Percentiles rank a stretch among this genome's conserved stretches.
Conservation (phyloP, 2,329 filamentous ascomycete species). For the Ophiostoma sp. region DNA sequence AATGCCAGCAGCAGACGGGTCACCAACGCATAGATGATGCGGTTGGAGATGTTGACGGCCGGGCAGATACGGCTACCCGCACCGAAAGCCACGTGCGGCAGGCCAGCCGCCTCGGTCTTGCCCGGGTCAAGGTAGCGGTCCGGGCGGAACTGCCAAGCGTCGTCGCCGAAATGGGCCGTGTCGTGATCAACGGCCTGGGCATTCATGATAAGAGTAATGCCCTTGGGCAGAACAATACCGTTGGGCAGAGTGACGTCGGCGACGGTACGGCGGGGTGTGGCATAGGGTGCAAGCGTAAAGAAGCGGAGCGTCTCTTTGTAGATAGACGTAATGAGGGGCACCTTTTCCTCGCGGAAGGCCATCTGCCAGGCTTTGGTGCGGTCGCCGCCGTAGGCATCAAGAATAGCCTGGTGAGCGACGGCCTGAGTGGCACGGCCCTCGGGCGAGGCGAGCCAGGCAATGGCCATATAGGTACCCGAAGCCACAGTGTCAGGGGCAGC, state of each 20-base stretch:
- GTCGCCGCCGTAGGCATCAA: conserved; percentile 12
- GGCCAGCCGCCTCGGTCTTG: conserved; percentile 3
- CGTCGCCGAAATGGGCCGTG: conserved; percentile 6
- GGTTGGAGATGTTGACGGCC: conserved; percentile 19
- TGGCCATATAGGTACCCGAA: conserved; percentile 13
- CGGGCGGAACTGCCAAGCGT: conserved; percentile 14
- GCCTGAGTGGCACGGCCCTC: conserved; percentile 14
- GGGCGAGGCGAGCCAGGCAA: conserved; percentile 18
- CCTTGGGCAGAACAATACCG: conserved; percentile 5
- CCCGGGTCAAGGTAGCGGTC: conserved; percentile 13
- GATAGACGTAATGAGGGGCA: conserved; percentile 11
- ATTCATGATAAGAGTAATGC: conserved; percentile 20
- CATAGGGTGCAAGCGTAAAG: conserved; percentile 16
- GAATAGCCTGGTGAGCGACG: not conserved
- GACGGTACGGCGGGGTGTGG: conserved; percentile 17
- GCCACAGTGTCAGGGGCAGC: conserved; percentile 17
- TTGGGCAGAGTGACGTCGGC: conserved; percentile 15
- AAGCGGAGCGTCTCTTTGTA: conserved; percentile 21
- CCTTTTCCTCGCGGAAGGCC: conserved; percentile 18
- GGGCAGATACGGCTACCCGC: conserved; percentile 22
- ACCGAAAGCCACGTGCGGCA: conserved; percentile 16
- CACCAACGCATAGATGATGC: conserved; percentile 15
- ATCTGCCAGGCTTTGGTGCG: conserved; percentile 18
- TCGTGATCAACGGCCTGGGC: conserved; percentile 19
- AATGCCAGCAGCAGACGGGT: conserved; percentile 15